A percentile compares a stretch with the other conserved stretches of the same genome.
Conservation (phyloP, 768 basidiomycete species). For the Cubamyces sp. region DNA sequence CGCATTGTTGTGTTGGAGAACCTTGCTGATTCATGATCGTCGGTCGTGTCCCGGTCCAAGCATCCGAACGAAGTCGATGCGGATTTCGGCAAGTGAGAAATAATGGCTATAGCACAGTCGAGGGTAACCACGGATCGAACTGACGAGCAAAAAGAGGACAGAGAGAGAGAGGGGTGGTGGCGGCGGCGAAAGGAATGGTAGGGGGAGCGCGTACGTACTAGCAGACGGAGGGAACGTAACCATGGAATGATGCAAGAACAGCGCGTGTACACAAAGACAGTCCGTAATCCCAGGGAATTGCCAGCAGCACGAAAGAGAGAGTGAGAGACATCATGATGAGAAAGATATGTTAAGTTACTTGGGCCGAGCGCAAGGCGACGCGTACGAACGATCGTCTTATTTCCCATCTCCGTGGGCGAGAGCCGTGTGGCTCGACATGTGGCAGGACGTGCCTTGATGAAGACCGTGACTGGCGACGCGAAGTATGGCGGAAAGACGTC, state of each 20-base stretch:
- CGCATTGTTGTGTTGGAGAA: neutral
- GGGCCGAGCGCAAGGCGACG: constrained; percentile 9
- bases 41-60: neutral
- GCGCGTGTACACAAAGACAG: constrained; percentile 33
- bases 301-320: constrained; percentile 23
- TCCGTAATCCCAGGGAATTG: constrained; percentile 32
- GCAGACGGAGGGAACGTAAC: constrained; percentile 24
- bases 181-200: constrained; percentile 13
- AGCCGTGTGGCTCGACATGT: constrained; percentile 5
- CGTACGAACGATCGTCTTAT: constrained; percentile 5
- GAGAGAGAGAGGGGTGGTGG: constrained; percentile 1
- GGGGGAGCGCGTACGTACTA: constrained; percentile 25
- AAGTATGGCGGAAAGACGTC: constrained; percentile 2
- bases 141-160: constrained; percentile 9
- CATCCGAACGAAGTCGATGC: constrained; percentile 7
- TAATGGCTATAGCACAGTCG: constrained; percentile 20
- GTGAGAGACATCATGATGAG: constrained; percentile 23
- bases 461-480: constrained; percentile 1
- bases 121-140: constrained; percentile 12
- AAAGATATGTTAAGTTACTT: constrained; percentile 30
- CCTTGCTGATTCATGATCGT: neutral
- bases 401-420: constrained; percentile 9
- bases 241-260: constrained; percentile 29
- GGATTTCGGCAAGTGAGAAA: constrained; percentile 16
- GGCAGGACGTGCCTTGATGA: constrained; percentile 11